Evolutionary conservation across 1,284 basidiomycete species (phyloP).

Genomic region (Ganoderma lingzhi): DNA sequence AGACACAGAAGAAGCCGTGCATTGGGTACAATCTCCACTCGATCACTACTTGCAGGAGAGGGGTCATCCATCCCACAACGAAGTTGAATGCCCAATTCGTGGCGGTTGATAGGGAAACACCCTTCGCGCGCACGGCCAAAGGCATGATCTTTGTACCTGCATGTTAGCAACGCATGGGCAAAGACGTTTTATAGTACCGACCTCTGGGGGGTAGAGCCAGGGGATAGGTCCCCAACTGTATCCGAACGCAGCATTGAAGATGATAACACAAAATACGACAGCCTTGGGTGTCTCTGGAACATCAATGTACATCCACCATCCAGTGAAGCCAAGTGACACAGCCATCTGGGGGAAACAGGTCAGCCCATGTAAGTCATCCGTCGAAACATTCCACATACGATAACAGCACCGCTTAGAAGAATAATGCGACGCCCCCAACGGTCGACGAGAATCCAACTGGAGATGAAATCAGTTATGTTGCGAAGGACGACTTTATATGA

Average conservation of each 20-base stretch:
- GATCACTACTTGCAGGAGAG: slow-evolving; percentile 89
- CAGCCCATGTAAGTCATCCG: neutral
- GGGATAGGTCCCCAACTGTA: slow-evolving; percentile 58
- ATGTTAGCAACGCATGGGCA: neutral
- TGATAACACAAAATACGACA: slow-evolving; percentile 91
- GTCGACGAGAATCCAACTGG: slow-evolving; percentile 95
- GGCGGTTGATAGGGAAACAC: slow-evolving; percentile 92
- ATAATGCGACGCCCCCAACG: slow-evolving; percentile 91
- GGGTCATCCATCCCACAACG: slow-evolving; percentile 90
- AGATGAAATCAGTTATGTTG: slow-evolving; percentile 23
- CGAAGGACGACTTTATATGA: neutral
- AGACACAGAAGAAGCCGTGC: slow-evolving; percentile 94
- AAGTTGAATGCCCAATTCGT: slow-evolving; percentile 90
- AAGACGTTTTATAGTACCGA: slow-evolving; percentile 37
- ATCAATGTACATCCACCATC: slow-evolving; percentile 95
- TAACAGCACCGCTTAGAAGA: slow-evolving; percentile 89
- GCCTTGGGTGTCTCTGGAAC: slow-evolving; percentile 86
- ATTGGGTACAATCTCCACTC: slow-evolving; percentile 95
- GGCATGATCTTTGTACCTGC: slow-evolving; percentile 83
- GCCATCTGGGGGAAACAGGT: slow-evolving; percentile 68
- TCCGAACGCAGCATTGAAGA: slow-evolving; percentile 96
- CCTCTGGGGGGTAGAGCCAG: slow-evolving; percentile 89
- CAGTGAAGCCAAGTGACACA: slow-evolving; percentile 77
- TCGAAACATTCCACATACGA: slow-evolving; percentile 58
- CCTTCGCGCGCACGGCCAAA: slow-evolving; percentile 89